Conservation (phyloP, 2,329 filamentous ascomycete species). For the Hypoxylon sp. region DNA sequence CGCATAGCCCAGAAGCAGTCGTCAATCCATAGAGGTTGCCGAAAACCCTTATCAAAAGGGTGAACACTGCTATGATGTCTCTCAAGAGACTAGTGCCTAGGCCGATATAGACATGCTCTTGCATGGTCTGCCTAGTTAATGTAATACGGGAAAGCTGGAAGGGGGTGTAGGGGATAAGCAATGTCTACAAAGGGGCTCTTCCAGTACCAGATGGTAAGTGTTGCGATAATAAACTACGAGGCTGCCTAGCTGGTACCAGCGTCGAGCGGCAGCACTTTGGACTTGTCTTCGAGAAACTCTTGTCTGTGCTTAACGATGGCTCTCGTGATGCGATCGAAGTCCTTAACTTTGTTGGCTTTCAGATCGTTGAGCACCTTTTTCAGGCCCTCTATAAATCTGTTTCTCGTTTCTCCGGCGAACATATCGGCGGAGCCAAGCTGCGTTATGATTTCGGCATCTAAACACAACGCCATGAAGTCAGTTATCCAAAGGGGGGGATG, state of each 20-base stretch:
- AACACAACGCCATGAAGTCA: conserved; percentile 60
- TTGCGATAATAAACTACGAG: conserved; percentile 52
- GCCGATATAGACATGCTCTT: conserved; percentile 32
- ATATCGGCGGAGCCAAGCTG: conserved; percentile 78
- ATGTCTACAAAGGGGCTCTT: conserved; percentile 47
- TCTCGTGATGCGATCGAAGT: conserved; percentile 76
- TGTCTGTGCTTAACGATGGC: conserved; percentile 77
- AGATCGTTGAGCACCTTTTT: conserved; percentile 72
- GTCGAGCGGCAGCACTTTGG: conserved; percentile 73
- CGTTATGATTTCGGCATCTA: conserved; percentile 81
- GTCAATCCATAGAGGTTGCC: conserved; percentile 36
- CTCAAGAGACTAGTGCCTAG: conserved; percentile 34
- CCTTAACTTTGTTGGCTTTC: conserved; percentile 71
- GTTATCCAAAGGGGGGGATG: conserved; percentile 61
- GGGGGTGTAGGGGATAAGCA: conserved; percentile 26
- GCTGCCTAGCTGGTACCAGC: conserved; percentile 57
- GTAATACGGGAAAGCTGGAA: conserved; percentile 30
- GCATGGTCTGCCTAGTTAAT: conserved; percentile 32
- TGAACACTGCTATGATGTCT: conserved; percentile 24
- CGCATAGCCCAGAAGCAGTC: conserved; percentile 42
- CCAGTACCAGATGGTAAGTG: conserved; percentile 24
- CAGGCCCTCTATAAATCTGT: conserved; percentile 74
- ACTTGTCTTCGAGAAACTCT: conserved; percentile 74
- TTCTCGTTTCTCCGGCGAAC: conserved; percentile 72
- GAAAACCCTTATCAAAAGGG: conserved; percentile 28